Conservation (phyloP, 768 basidiomycete genomes). For the Neoboletus magnificus region DNA sequence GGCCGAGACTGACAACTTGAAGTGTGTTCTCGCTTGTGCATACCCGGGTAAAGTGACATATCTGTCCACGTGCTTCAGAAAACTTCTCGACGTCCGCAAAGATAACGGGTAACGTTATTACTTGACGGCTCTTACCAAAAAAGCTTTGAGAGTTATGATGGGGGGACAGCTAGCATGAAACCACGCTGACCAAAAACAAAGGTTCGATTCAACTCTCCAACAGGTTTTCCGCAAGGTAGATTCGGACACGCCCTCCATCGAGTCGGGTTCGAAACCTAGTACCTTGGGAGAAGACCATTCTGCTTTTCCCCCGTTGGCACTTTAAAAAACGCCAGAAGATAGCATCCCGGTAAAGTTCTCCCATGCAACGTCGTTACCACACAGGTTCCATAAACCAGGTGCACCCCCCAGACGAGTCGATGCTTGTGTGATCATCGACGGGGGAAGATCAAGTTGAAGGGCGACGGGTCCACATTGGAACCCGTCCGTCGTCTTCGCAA, state of each 20-base stretch:
- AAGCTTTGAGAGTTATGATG: no score
- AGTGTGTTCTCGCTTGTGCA: background rate
- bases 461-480: slow-evolving; percentile 33
- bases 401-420: slow-evolving; percentile 31
- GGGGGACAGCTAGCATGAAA: no score
- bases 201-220: no score
- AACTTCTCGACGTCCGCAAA: slow-evolving; percentile 38
- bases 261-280: slow-evolving; percentile 50
- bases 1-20: background rate
- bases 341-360: slow-evolving; percentile 53
- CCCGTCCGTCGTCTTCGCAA: slow-evolving; percentile 30
- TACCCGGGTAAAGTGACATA: background rate
- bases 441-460: slow-evolving; percentile 42
- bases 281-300: slow-evolving; percentile 48
- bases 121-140: no score
- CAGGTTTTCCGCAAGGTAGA: no score
- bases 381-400: background rate
- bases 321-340: slow-evolving; percentile 51
- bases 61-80: slow-evolving; percentile 25
- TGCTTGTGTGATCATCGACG: slow-evolving; percentile 39
- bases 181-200: no score
- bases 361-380: background rate
- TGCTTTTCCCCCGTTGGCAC: slow-evolving; percentile 47
- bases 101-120: no score
- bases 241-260: slow-evolving; percentile 40